phyloP scores from a whole-genome alignment of 805 yeast species.

The Ogataea trehaloabstinens region DNA sequence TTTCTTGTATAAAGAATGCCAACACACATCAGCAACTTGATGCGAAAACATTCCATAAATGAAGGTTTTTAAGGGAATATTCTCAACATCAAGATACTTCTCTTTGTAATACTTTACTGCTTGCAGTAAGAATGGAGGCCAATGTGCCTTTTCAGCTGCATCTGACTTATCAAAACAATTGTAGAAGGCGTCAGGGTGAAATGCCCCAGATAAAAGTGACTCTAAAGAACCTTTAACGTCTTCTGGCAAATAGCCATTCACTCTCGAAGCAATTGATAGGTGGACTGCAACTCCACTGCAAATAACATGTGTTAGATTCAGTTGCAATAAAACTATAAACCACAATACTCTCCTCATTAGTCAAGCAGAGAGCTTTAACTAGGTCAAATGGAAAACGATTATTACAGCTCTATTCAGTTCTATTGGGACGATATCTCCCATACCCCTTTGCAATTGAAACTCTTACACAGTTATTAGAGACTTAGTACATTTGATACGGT shows the following conservation, averaged over 20 bases:
- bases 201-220: conserved; percentile 55
- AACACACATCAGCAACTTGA: conserved; percentile 61
- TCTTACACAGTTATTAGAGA: too few relatives aligned
- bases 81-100: neutral
- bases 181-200: conserved; percentile 70
- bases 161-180: conserved; percentile 50
- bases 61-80: conserved; percentile 46
- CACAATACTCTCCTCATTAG: too few relatives aligned
- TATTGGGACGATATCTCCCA: too few relatives aligned
- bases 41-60: conserved; percentile 58
- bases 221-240: conserved; percentile 29
- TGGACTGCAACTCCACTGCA: conserved; percentile 36
- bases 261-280: conserved; percentile 34
- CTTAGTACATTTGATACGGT: too few relatives aligned
- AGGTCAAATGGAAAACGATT: too few relatives aligned
- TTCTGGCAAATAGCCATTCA: conserved; percentile 31
- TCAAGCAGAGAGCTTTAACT: too few relatives aligned
- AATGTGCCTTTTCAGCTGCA: conserved; percentile 62
- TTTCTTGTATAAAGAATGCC: conserved; percentile 60
- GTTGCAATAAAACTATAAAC: too few relatives aligned
- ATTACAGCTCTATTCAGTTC: too few relatives aligned
- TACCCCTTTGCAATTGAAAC: too few relatives aligned
- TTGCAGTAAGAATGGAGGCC: conserved; percentile 61
- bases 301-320: neutral
- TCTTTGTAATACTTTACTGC: conserved; percentile 42